These are phyloP conservation scores for Adansonia grandidieri DNA, from an alignment of 441 rosid species.

Conservation along the genomic window DNA sequence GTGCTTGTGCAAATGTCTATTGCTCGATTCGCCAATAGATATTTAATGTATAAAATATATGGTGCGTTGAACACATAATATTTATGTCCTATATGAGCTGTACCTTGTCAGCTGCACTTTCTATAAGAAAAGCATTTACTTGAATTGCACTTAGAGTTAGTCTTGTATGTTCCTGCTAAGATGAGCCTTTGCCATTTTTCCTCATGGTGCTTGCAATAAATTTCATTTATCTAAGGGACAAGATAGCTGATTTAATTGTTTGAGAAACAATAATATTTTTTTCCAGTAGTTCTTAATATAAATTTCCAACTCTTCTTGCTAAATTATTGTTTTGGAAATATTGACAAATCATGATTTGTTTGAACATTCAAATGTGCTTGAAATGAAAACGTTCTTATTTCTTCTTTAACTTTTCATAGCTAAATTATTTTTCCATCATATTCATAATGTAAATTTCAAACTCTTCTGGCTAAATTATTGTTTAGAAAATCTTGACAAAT, in stretches of 20 bases:
- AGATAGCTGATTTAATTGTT: not conserved
- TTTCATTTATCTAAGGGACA: not conserved
- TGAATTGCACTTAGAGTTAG: not conserved
- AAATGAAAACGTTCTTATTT: not conserved
- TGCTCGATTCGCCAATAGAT: not conserved
- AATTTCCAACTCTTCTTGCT: not conserved
- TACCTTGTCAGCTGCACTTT: not conserved
- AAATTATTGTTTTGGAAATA: not conserved
- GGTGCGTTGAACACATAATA: not conserved
- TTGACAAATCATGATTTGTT: not conserved
- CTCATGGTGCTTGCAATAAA: not conserved
- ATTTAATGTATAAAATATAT: not conserved
- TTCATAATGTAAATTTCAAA: slow-evolving; percentile 10
- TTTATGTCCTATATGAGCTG: not conserved
- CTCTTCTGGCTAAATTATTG: not conserved
- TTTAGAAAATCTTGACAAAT: not conserved
- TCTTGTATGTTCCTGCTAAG: not conserved
- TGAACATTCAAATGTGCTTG: not conserved
- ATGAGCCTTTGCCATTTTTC: not conserved
- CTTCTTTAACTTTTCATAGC: not conserved
- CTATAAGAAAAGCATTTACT: not conserved
- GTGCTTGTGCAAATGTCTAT: not conserved
- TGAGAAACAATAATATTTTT: slow-evolving; percentile 1
- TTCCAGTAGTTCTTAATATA: not conserved
- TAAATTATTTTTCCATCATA: not conserved